Evolutionary conservation across 805 yeast genomes (phyloP), one percentile per base, ranked within the genome.

Genomic region (Torulaspora indica): DNA sequence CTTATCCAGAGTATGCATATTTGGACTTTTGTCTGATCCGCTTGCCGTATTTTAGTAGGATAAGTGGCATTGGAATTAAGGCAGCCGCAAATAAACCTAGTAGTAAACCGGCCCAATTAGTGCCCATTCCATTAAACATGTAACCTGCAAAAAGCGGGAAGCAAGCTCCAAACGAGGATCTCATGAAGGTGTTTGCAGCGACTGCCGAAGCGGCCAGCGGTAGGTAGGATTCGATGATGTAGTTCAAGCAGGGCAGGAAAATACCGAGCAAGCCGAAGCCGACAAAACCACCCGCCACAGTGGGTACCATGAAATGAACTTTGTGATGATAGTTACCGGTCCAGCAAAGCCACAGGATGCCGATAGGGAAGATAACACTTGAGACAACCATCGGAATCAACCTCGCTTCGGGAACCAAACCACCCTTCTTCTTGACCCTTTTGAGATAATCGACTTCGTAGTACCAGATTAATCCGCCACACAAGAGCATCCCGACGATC

Each of bases 341-440:
- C 96, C 96, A 89, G 45, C 85, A 78, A 63, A 89, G 73, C 95
- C 95, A 85, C 57, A 88, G 73, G 49, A 88, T 69, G 42, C 96
- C 96, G 42, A 78, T 70, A 23, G 95, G 83, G 70, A 89, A 86
- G 7, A 75, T 60, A 42, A 85, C 51, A 18, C 82, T 80, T 25
- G 95, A 90, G 34, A 75, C 64, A 66, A 86, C 76, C 83, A 88
- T 78, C 27, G 90, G 80, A 13, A 81, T 78, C 45, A 89, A 70
- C 64, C 96, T 78, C 28, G 81, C 83, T 64, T 89, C 96, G 0
- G 96, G 95, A 14, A 81, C 76, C 49, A 68, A 71, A 38, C 81
- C 81, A 31, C 75, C 76, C 57, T 80, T 79, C n/a, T 61, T 69
- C 27, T 56, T 65, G 58, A 82, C 69, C 24, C 69, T 68, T 33